A percentile compares a stretch with the other conserved stretches of the same genome.
phyloP scores from a whole-genome alignment of 352 stramenopile species.

The Pythium utonaiense region DNA sequence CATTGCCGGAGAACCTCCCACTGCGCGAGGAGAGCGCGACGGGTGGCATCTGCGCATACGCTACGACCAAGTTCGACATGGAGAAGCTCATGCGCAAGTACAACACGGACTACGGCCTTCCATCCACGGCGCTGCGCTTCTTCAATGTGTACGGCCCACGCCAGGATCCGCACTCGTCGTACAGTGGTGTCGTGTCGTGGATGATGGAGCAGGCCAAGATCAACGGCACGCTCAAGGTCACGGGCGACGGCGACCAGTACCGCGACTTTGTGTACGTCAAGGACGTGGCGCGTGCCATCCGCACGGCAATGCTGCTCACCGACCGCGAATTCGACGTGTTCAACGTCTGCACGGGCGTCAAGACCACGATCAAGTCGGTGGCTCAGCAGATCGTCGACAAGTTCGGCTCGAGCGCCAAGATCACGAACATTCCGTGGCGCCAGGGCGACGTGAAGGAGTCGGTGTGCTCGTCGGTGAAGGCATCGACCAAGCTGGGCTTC shows the following conservation, averaged over 20 bases:
- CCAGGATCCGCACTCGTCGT: constrained; percentile 79
- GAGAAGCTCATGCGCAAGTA: constrained; percentile 75
- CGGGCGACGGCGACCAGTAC: constrained; percentile 73
- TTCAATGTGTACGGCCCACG: constrained; percentile 85
- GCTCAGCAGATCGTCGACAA: constrained; percentile 64
- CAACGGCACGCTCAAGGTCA: constrained; percentile 79
- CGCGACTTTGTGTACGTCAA: constrained; percentile 87
- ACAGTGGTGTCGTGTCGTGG: constrained; percentile 82
- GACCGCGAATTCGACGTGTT: constrained; percentile 78
- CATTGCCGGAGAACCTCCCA: constrained; percentile 59
- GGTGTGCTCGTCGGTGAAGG: constrained; percentile 68
- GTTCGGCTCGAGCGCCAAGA: constrained; percentile 59
- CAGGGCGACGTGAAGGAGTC: constrained; percentile 81
- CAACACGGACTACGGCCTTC: constrained; percentile 62
- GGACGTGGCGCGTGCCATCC: constrained; percentile 77
- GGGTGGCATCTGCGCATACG: constrained; percentile 77
- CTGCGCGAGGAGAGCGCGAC: constrained; percentile 69
- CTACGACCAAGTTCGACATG: constrained; percentile 84
- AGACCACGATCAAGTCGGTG: constrained; percentile 63
- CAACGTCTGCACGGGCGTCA: constrained; percentile 80
- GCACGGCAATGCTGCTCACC: constrained; percentile 65
- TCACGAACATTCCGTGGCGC: constrained; percentile 65
- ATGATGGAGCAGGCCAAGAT: constrained; percentile 87
- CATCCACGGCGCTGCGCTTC: constrained; percentile 75
- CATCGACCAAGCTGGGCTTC: constrained; percentile 68